phyloP scores from a whole-genome alignment of 2,329 filamentous ascomycete species.

The Juglanconis juglandina region DNA sequence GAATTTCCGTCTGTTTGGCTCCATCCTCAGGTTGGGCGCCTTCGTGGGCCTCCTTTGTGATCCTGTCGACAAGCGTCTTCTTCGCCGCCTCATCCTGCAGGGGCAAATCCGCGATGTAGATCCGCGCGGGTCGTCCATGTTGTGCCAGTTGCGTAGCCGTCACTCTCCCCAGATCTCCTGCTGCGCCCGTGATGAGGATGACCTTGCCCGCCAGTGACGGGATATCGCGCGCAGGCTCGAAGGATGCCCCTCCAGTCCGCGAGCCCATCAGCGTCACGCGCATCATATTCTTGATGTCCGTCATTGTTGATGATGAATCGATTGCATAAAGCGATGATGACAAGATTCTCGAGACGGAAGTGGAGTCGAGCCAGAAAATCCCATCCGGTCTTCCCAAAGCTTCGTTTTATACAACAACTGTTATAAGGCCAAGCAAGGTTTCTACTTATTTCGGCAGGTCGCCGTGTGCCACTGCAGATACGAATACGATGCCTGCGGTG shows the following conservation, averaged over 20 bases:
- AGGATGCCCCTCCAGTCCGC: background rate
- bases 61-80: background rate
- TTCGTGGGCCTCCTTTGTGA: background rate
- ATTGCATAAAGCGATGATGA: too few relatives aligned
- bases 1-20: background rate
- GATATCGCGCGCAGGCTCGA: conserved; percentile 1
- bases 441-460: background rate
- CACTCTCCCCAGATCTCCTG: conserved; percentile 4
- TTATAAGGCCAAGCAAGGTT: too few relatives aligned
- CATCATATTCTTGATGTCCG: background rate
- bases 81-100: background rate
- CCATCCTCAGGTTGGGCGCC: background rate
- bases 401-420: too few relatives aligned
- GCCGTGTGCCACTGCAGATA: background rate
- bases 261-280: conserved; percentile 2
- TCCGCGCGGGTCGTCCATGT: background rate
- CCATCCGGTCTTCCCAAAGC: too few relatives aligned
- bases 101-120: conserved; percentile 6
- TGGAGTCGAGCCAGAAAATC: too few relatives aligned
- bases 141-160: conserved; percentile 3
- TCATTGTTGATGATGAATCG: background rate
- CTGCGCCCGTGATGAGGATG: conserved; percentile 7
- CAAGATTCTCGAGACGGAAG: too few relatives aligned
- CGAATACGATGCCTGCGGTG: background rate
- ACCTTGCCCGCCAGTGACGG: background rate